Conservation (phyloP, 805 yeast genomes). For the Candida khao-thaluensis region DNA sequence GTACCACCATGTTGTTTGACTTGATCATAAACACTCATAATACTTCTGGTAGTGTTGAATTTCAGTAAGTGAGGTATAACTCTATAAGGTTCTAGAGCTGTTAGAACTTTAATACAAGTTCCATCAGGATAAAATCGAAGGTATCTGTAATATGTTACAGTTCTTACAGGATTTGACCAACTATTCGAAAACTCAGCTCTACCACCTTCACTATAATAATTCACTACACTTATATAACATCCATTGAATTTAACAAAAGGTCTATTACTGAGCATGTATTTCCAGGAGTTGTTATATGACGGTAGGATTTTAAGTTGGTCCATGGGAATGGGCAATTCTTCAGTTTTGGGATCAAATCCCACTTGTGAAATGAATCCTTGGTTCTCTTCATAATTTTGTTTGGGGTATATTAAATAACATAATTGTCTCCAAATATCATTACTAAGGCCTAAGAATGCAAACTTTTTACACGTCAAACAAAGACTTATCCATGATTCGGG, state of each 20-base stretch:
- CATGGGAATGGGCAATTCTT: slow-evolving; percentile 30
- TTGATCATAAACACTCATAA: slow-evolving; percentile 16
- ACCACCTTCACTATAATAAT: slow-evolving; percentile 82
- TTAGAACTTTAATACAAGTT: slow-evolving; percentile 62
- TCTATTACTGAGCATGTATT: slow-evolving; percentile 55
- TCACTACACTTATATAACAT: slow-evolving; percentile 79
- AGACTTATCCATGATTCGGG: slow-evolving; percentile 68
- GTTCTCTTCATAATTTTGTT: slow-evolving; percentile 51
- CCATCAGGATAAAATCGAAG: slow-evolving; percentile 81
- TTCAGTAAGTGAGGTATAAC: slow-evolving; percentile 59
- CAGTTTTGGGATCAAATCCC: slow-evolving; percentile 17
- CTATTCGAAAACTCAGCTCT: slow-evolving; percentile 61
- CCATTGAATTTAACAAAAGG: slow-evolving; percentile 84
- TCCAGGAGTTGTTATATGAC: slow-evolving; percentile 37
- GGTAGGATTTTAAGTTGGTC: slow-evolving; percentile 30
- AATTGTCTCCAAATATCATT: slow-evolving; percentile 51
- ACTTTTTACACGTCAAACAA: slow-evolving; percentile 55
- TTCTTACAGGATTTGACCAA: slow-evolving; percentile 73
- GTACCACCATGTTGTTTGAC: slow-evolving; percentile 9
- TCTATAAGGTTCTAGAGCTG: slow-evolving; percentile 67
- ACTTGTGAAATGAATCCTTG: slow-evolving; percentile 22
- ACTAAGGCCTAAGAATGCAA: slow-evolving; percentile 58
- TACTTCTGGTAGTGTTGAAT: slow-evolving; percentile 17
- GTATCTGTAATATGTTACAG: slow-evolving; percentile 87
- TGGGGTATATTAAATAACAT: slow-evolving; percentile 51